phyloP scores from a whole-genome alignment of 2,329 filamentous ascomycete genomes.

The Camptophora hylomeconis region DNA sequence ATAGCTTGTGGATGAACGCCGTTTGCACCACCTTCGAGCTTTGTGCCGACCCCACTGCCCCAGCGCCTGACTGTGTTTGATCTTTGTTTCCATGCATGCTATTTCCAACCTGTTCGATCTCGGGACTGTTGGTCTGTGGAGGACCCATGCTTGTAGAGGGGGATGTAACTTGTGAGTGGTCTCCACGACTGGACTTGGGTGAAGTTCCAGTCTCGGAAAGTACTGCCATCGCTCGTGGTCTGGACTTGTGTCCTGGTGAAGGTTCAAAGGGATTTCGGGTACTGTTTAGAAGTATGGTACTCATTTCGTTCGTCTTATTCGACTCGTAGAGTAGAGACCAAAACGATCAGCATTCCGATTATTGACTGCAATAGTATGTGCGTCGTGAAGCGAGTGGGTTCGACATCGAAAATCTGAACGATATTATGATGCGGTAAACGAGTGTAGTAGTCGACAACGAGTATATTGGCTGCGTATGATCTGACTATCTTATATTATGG shows the following conservation, averaged over 20 bases:
- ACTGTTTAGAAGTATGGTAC: conserved; percentile 15
- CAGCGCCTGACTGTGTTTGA: conserved; percentile 15
- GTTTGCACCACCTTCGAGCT: conserved; percentile 97
- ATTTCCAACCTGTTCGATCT: conserved; percentile 31
- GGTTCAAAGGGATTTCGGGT: conserved; percentile 15
- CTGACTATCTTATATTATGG: too few species aligned
- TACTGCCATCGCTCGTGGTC: conserved; percentile 13
- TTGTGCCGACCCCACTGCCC: conserved; percentile 48
- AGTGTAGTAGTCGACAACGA: too few species aligned
- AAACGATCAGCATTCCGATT: too few species aligned
- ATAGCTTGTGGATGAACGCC: conserved; percentile 97
- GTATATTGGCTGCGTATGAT: too few species aligned
- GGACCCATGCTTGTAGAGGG: conserved; percentile 37
- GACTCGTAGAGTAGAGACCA: too few species aligned
- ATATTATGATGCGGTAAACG: too few species aligned
- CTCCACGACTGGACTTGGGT: conserved; percentile 24
- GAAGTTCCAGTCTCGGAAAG: conserved; percentile 12
- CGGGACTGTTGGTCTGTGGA: conserved; percentile 33
- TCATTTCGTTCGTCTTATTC: conserved; percentile 9
- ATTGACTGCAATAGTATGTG: too few species aligned
- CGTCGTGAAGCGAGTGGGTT: too few species aligned
- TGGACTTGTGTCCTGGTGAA: conserved; percentile 10
- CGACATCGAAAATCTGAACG: too few species aligned
- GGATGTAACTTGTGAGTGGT: conserved; percentile 42
- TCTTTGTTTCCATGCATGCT: conserved; percentile 20